phyloP scores from a whole-genome alignment of 2,329 filamentous ascomycete species.

The Colletotrichum neosansevieriae region DNA sequence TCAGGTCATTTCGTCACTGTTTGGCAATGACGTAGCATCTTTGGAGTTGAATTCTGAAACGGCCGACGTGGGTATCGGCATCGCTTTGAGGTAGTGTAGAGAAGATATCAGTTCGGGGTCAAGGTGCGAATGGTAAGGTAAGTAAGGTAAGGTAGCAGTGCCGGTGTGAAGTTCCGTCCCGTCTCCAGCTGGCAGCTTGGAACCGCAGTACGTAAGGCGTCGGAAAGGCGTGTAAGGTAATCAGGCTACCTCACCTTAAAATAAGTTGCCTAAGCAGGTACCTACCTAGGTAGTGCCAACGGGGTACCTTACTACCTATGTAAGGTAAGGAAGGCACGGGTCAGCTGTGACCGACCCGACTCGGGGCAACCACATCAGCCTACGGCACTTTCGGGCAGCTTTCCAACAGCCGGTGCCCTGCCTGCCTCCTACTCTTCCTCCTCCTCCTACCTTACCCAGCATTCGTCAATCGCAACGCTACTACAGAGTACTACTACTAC shows the following conservation, averaged over 20 bases:
- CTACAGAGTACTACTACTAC: neutral
- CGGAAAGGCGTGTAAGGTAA: neutral
- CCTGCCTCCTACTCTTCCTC: slow-evolving; percentile 21
- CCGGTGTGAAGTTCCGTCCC: neutral
- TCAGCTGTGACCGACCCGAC: slow-evolving; percentile 31
- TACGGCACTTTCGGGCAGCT: slow-evolving; percentile 61
- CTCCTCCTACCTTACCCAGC: slow-evolving; percentile 22
- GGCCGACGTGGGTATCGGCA: slow-evolving; percentile 13
- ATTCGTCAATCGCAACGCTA: slow-evolving; percentile 28
- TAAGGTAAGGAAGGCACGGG: slow-evolving; percentile 1
- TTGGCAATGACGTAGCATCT: slow-evolving; percentile 13
- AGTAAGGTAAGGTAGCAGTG: neutral
- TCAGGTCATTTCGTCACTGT: neutral
- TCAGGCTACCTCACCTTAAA: too few relatives aligned
- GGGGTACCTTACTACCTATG: too few relatives aligned
- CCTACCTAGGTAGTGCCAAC: too few relatives aligned
- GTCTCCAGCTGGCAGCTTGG: neutral
- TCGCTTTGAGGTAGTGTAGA: neutral
- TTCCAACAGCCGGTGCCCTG: slow-evolving; percentile 42
- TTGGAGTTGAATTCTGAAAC: slow-evolving; percentile 14
- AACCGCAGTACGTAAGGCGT: neutral
- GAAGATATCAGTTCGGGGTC: too few relatives aligned
- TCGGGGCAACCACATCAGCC: slow-evolving; percentile 53
- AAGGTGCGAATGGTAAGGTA: neutral
- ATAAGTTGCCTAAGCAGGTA: too few relatives aligned